phyloP scores from a whole-genome alignment of 306 rosid species.

The Dalbergia oliveri region DNA sequence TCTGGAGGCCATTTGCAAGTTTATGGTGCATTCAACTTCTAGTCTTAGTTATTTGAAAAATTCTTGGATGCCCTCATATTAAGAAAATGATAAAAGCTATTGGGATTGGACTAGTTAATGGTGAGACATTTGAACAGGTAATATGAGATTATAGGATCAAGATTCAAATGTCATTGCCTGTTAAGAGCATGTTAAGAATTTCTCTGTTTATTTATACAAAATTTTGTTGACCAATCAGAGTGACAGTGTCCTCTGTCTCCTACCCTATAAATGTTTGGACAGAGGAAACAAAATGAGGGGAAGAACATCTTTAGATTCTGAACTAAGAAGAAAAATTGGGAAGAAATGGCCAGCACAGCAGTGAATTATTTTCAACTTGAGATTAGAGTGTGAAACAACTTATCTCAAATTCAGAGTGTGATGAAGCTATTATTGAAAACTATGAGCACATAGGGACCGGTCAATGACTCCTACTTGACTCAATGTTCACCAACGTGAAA shows the following conservation, averaged over 20 bases:
- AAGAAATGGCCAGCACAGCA: no score
- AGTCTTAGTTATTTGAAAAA: no score
- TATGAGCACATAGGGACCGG: slow-evolving; percentile 13
- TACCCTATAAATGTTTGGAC: not conserved
- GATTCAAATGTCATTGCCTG: no score
- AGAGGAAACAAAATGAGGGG: not conserved
- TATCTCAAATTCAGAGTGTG: not conserved
- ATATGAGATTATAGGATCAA: no score
- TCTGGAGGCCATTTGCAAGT: not conserved
- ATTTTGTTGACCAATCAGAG: not conserved
- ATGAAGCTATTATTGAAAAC: not conserved
- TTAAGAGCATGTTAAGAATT: no score
- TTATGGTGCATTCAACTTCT: not conserved
- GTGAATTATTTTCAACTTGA: no score
- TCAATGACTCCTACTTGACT: not conserved
- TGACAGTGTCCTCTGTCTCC: not conserved
- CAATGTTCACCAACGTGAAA: slow-evolving; percentile 27
- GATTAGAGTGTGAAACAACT: no score
- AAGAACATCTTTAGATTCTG: not conserved
- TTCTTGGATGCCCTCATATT: no score
- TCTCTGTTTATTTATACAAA: not conserved
- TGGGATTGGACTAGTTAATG: no score
- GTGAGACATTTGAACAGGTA: no score
- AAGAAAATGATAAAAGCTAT: no score
- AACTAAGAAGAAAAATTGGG: no score